phyloP scores from a whole-genome alignment of 345 rosid genomes.

The Moringa oleifera region DNA sequence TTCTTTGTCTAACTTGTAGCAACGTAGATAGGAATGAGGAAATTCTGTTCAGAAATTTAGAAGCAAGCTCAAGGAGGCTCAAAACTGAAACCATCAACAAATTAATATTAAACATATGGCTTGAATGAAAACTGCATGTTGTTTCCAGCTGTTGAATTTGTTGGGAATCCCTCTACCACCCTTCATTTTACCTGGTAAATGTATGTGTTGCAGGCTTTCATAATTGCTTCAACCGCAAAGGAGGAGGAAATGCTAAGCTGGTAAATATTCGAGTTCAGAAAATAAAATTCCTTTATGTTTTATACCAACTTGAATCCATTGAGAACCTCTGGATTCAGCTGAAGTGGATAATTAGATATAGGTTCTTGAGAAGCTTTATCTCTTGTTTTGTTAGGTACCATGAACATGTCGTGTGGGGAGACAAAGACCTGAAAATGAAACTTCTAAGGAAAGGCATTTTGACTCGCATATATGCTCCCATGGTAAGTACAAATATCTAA shows the following conservation, averaged over 20 bases:
- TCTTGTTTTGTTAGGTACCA: conserved; percentile 52
- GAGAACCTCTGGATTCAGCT: conserved; percentile 1
- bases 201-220: conserved; percentile 68
- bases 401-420: conserved; percentile 88
- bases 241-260: conserved; percentile 90
- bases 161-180: not conserved
- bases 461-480: conserved; percentile 81
- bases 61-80: no score
- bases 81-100: no score
- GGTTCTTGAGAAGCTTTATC: not conserved
- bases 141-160: not conserved
- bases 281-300: conserved; percentile 1
- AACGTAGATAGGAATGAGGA: no score
- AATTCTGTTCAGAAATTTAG: no score
- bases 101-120: not conserved
- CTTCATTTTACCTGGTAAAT: not conserved
- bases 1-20: no score
- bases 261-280: conserved; percentile 35
- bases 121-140: no score
- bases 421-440: conserved; percentile 67
- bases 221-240: conserved; percentile 92
- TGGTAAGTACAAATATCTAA: conserved; percentile 43
- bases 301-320: conserved; percentile 1
- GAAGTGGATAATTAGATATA: not conserved
- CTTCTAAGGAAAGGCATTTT: conserved; percentile 81